Evolutionary conservation across 352 stramenopile genomes (phyloP), one percentile per base, ranked within the genome.

Genomic region (Globisporangium parvum): DNA sequence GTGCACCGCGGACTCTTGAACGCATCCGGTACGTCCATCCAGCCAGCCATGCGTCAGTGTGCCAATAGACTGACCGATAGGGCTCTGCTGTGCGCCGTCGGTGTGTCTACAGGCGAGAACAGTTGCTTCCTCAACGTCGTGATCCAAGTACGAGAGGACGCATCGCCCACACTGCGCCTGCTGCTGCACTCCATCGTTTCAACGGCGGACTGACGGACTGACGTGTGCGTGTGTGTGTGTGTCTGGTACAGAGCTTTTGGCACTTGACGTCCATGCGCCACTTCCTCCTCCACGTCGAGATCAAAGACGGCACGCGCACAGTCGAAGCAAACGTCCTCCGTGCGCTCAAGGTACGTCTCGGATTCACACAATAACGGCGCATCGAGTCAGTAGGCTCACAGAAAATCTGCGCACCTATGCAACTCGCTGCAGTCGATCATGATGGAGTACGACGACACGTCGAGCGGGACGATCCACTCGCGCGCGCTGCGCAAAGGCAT

Each of bases 71-170:
- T 47, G 18, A 47, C n/a, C 18, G n/a, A 37, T 12, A 12, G 6
- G 1, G 12, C 39, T 3, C 11, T 45, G 9, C 12, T 45, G 44
- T 47, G 15, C 26, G 26, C 6, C 6, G 26, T 31, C n/a, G n/a
- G n/a, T 35, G 23, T 39, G 3, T 28, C n/a, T 47, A n/a, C 66
- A 70, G 87, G 87, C 55, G 85, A 96, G 60, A 96, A 96, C 60
- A 95, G 90, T 61, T 96, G 87, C 66, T 96, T 95, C 57, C 67
- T 96, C 61, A 95, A 96, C 55, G 87, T 96, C 4, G 72, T 96
- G 33, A 92, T 96, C 56, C 86, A 69, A 53, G 62, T 69, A 53
- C 17, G n/a, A 6, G 21, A 55, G 20, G 23, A 37, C 11, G 21
- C 14, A 47, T 54, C 17, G 18, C 9, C 14, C 11, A 21, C 39